A percentile compares a stretch with the other conserved stretches of the same genome.
Evolutionary conservation across 1,139 yeast genomes (phyloP).

Genomic region (Pichia sp.): DNA sequence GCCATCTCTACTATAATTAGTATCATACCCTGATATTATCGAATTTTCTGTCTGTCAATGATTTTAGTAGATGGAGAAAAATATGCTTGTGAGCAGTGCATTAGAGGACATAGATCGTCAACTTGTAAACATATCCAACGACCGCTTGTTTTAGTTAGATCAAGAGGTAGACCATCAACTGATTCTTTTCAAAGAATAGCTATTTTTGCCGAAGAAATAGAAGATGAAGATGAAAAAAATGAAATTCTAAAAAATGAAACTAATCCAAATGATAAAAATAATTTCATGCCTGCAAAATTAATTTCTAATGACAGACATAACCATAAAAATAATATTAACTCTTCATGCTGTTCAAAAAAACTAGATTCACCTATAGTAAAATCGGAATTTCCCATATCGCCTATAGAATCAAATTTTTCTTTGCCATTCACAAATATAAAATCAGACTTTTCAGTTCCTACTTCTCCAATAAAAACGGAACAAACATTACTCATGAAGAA

Average conservation of each 20-base stretch:
- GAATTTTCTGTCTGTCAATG: conserved; percentile 33
- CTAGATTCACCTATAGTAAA: not conserved
- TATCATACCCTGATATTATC: not conserved
- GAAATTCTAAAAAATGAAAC: conserved; percentile 5
- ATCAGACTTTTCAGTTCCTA: not conserved
- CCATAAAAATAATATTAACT: not conserved
- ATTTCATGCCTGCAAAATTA: conserved; percentile 6
- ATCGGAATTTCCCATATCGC: not conserved
- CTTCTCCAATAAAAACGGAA: not conserved
- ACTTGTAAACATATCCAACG: conserved; percentile 77
- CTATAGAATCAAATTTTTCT: not conserved
- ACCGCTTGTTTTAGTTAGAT: conserved; percentile 78
- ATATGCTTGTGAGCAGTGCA: conserved; percentile 86
- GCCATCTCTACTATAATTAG: not conserved
- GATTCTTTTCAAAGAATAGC: conserved; percentile 50
- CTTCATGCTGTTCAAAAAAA: not conserved
- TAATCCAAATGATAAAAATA: conserved; percentile 1
- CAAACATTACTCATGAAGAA: not conserved
- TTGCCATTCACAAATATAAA: too few relatives aligned
- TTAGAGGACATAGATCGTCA: conserved; percentile 87
- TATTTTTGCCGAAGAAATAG: conserved; percentile 44
- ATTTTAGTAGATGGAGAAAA: conserved; percentile 78
- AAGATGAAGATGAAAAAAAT: conserved; percentile 6
- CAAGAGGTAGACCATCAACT: conserved; percentile 74
- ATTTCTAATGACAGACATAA: not conserved